A percentile compares a stretch with the other conserved stretches of the same genome.
These are phyloP conservation scores for Epichloe hybrida DNA, from an alignment of 2,329 filamentous ascomycete genomes.

Conservation along the genomic window DNA sequence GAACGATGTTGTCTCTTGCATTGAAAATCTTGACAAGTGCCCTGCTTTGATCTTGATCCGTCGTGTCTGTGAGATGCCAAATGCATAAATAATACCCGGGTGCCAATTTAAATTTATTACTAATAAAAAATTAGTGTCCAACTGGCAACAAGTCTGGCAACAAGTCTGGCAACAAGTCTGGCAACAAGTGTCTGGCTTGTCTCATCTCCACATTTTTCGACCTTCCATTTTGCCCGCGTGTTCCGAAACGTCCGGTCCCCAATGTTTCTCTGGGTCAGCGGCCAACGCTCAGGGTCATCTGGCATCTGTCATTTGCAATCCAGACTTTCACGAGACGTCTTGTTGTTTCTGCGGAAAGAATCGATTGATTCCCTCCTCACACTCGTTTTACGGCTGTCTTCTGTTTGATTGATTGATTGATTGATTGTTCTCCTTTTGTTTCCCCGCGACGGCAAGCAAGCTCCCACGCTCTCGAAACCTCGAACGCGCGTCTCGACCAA, in stretches of 20 bases:
- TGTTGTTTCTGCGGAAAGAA: background rate
- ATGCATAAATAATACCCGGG: too few relatives aligned
- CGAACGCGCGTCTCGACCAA: background rate
- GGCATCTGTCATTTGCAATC: background rate
- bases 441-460: too few relatives aligned
- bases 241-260: background rate
- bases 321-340: background rate
- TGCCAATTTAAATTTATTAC: too few relatives aligned
- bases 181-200: background rate
- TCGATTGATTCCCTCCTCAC: background rate
- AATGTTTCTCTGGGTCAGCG: background rate
- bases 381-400: background rate
- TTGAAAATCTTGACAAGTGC: too few relatives aligned
- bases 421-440: background rate
- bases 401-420: background rate
- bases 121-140: too few relatives aligned
- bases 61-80: too few relatives aligned
- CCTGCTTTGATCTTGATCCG: too few relatives aligned
- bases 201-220: background rate
- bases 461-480: background rate
- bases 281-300: background rate
- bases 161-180: too few relatives aligned
- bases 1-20: background rate
- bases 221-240: background rate
- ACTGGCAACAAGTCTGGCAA: too few relatives aligned